Base-by-base conservation (phyloP, 768 basidiomycete genomes). In the Kwoniella newhampshirensis region DNA sequence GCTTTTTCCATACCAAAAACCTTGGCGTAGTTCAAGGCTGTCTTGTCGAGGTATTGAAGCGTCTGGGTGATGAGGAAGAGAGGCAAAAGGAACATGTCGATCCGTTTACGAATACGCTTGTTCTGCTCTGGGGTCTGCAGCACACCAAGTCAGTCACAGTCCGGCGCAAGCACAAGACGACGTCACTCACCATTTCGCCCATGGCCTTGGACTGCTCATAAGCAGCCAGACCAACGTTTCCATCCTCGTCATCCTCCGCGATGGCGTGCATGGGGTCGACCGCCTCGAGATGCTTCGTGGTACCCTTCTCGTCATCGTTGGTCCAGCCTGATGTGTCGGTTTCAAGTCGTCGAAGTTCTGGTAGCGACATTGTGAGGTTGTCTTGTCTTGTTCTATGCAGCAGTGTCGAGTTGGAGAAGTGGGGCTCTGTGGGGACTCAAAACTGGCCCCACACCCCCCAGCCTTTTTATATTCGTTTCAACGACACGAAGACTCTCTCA, bases 1-100 rank as follows among this genome's bases (percentile, higher is more conserved):
- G 68, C 68, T 52, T 67, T 75, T 42, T 73, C 70, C 70, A 73
- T 71, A 39, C 74, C 74, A 42, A 75, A 75, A 23, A 75, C 70
- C 40, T 70, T 73, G 42, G 70, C 71, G 37, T 75, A 75, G 62
- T 75, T 75, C 27, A 73, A 51, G 12, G 74, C 71, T 15, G 68
- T 68, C 48, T 68, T 70, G 53, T 68, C 57, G 30, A 68, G 51
- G 63, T 73, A 76, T 54, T 74, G 74, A 0, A 73, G 55, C 0
- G 70, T 73, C 47, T 73, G 74, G 12, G 74, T 75, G 55, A 76
- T 53, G 11, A 75, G 53, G 64, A 77, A 75, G 17, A 75, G 63
- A 28, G 74, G 75, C 1, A 75, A 58, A 30, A 77, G 55, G 53
- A 72, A 64, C 56, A 67, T 60, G 54, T 77, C 77, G 65, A 77